Conservation (phyloP, 1,284 basidiomycete species). For the Rhizopogon hawkerae region DNA sequence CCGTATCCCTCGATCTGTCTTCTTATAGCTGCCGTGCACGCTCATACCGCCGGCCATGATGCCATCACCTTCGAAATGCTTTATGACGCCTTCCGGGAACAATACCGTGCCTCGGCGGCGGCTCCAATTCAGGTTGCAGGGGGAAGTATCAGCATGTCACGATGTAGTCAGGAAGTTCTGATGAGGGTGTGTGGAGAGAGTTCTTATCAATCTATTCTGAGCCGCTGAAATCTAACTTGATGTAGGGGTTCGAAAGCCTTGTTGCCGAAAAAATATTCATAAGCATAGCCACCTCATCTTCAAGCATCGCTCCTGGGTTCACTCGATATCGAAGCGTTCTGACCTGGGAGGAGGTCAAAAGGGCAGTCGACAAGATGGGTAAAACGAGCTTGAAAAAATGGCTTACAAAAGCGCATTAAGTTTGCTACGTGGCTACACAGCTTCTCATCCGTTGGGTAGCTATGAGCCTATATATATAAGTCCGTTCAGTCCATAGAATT, state of each 20-base stretch:
- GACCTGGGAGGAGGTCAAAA: conserved; percentile 51
- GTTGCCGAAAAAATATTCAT: conserved; percentile 45
- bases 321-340: conserved; percentile 55
- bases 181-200: conserved; percentile 41
- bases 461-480: no score
- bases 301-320: conserved; percentile 51
- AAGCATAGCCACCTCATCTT: conserved; percentile 36
- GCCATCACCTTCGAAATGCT: conserved; percentile 75
- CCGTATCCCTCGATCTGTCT: conserved; percentile 69
- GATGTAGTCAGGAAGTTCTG: conserved; percentile 52
- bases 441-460: neutral
- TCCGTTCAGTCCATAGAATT: neutral
- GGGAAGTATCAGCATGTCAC: conserved; percentile 66
- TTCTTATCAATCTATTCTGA: neutral
- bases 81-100: conserved; percentile 55
- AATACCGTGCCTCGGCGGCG: conserved; percentile 56
- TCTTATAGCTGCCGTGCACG: conserved; percentile 61
- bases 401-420: conserved; percentile 48
- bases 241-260: conserved; percentile 63
- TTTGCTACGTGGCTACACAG: neutral
- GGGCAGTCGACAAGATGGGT: conserved; percentile 53
- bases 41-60: conserved; percentile 56
- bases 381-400: conserved; percentile 71
- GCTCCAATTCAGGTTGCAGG: conserved; percentile 69
- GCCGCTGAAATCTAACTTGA: conserved; percentile 1